Conservation (phyloP, 2,329 filamentous ascomycete genomes). For the Monosporascus sp. region DNA sequence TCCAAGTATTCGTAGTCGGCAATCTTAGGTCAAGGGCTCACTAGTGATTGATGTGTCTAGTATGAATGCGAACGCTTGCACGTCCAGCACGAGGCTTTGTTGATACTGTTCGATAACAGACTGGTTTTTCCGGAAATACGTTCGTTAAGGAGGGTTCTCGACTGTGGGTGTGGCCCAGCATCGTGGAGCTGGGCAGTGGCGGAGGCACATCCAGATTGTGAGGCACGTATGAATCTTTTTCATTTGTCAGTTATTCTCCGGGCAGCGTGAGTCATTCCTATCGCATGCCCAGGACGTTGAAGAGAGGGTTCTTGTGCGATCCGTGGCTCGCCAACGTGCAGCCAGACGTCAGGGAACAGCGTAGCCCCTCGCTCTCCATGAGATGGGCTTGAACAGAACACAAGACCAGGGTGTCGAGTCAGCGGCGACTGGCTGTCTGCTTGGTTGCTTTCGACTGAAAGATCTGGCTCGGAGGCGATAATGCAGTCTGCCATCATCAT, state of each 20-base stretch:
- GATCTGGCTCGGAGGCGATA: not conserved
- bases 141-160: conserved; percentile 55
- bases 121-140: conserved; percentile 65
- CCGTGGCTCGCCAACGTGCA: too few species aligned
- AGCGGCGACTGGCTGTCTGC: not conserved
- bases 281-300: too few species aligned
- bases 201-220: conserved; percentile 55
- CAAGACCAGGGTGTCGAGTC: too few species aligned
- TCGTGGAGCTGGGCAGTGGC: conserved; percentile 37
- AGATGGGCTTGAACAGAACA: too few species aligned
- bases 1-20: conserved; percentile 7
- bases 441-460: not conserved
- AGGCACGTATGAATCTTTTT: conserved; percentile 43
- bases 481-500: conserved; percentile 6
- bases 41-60: conserved; percentile 33
- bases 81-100: conserved; percentile 58
- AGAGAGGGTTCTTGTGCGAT: too few species aligned
- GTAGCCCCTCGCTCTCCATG: too few species aligned
- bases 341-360: too few species aligned
- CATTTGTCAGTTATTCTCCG: not conserved
- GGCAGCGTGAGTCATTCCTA: too few species aligned
- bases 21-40: conserved; percentile 6
- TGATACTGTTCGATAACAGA: conserved; percentile 58
- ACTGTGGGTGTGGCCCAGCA: conserved; percentile 68
- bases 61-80: conserved; percentile 63